Conservation (phyloP, 805 yeast genomes). For the Saturnispora diversa region DNA sequence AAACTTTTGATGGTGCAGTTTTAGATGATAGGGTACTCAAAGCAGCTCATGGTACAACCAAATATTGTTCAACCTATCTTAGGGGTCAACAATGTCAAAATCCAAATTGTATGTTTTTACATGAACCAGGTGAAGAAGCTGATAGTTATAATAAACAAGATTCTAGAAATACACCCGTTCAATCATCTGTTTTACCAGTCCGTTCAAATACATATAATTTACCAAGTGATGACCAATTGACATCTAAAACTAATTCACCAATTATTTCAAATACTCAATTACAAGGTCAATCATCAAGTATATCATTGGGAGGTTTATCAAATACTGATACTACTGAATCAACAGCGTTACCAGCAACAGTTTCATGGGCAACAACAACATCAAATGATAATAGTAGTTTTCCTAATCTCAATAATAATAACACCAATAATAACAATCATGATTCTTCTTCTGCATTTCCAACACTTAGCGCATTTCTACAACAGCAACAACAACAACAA, state of each 20-base stretch:
- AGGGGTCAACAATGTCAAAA: slow-evolving; percentile 96
- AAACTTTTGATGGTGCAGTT: slow-evolving; percentile 85
- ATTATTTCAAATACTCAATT: slow-evolving; percentile 16
- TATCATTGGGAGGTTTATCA: neutral
- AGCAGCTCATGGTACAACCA: slow-evolving; percentile 98
- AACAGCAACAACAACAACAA: slow-evolving; percentile 18
- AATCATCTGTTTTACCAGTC: neutral
- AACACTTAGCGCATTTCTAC: slow-evolving; percentile 32
- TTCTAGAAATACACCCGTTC: slow-evolving; percentile 7
- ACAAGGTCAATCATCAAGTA: slow-evolving; percentile 1
- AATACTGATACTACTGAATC: slow-evolving; percentile 21
- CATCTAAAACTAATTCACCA: slow-evolving; percentile 26
- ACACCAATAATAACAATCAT: neutral
- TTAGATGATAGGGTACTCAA: slow-evolving; percentile 84
- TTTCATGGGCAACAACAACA: slow-evolving; percentile 46
- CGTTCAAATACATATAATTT: slow-evolving; percentile 42
- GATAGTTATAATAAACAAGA: slow-evolving; percentile 91
- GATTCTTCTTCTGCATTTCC: slow-evolving; percentile 40
- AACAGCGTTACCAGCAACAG: slow-evolving; percentile 52
- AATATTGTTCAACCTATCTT: slow-evolving; percentile 92
- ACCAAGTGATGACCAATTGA: slow-evolving; percentile 47
- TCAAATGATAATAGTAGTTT: slow-evolving; percentile 25
- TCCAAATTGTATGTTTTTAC: slow-evolving; percentile 97
- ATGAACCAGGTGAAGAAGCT: slow-evolving; percentile 99
- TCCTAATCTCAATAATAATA: slow-evolving; percentile 24